Base-by-base conservation (phyloP, 2,329 filamentous ascomycete species). In the Calcarisporium arbuscula region DNA sequence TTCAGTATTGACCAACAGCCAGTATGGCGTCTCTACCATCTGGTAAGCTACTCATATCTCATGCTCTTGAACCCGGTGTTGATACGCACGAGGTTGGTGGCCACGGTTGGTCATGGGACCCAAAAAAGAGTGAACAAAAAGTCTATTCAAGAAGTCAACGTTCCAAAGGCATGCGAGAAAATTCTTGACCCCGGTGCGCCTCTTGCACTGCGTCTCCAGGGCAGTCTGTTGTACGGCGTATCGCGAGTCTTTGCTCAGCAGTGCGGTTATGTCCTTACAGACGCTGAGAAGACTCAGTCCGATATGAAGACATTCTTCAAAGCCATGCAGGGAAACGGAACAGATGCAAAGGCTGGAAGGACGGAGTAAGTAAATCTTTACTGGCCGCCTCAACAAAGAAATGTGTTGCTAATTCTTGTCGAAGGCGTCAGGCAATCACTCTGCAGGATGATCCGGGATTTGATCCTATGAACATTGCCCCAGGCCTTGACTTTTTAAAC, bases 1-100 rank as follows among this genome's bases (percentile, higher is more conserved):
- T 23, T 10, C 52, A 82, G 77, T 98, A 40, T 76, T 98, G 36
- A 92, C 81, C 4, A 90, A 76, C 42, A 80, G 80, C 53, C 82
- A 92, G 56, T 85, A 95, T 74, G 92, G 92, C 36, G 85, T 98
- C 38, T 84, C 90, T 11, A 98, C 90, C 3, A 82, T 98, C 40
- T 98, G 92, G 90, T 94, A 69, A 51, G 74, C n/a, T 52, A 17
- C 17, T 22, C 19, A n/a, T 19, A 12, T 12, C 6, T 7, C 8
- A 4, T 5, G 3, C 4, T 14, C 15, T 4, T 5, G 3, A 6
- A 7, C n/a, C n/a, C n/a, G n/a, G n/a, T n/a, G n/a, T n/a, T n/a
- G n/a, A n/a, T n/a, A n/a, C n/a, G n/a, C n/a, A 8, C 7, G 43
- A 95, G 90, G 90, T 78, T 95, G 27, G 81, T 95, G 27, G 92